Base-by-base conservation (phyloP, 192 early-diverging fungal species). In the Backusella macrospora region DNA sequence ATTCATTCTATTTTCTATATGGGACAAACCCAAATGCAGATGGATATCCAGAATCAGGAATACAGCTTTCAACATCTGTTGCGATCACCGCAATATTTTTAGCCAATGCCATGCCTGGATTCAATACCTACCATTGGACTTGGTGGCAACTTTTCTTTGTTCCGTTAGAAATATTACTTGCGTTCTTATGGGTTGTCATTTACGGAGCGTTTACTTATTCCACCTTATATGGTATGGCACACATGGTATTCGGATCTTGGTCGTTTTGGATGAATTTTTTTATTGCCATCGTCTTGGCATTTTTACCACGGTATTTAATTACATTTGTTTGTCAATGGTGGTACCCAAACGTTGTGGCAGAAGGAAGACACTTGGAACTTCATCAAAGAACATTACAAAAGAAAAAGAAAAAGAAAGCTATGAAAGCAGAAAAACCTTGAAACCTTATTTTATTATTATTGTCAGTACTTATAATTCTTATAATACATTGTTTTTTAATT, bases 101-200 rank as follows among this genome's bases (percentile, higher is more conserved):
- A 21, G 94, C 94, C 71, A 98, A 95, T 78, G 71, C 95, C 37
- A 90, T 90, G 68, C 86, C 93, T 34, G 91, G 84, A 15, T 82
- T 95, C 62, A 93, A 92, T 74, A 88, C 92, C 0, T 92, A 90
- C 72, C 88, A 91, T 78, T 99, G 96, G 96, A 94, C 93, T 18
- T 94, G 87, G 85, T 74, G 94, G 48, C 92, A 89, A 65, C 85
- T 86, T 16, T 79, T 86, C 34, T 84, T 89, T 37, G 79, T 98
- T 39, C 72, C 76, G 62, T 68, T 89, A 6, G 92, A 93, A 45
- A 86, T 96, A 29, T 70, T 83, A 1, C 78, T 95, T 39, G 87
- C 92, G 78, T 78, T 93, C 16, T 68, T 75, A 5, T 95, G 94
- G 80, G 80, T 95, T 6, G 26, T 90, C 8, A 75, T 89, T 2